Conservation (phyloP, 164 flowering plant genomes). For the Magnolia sinica region DNA sequence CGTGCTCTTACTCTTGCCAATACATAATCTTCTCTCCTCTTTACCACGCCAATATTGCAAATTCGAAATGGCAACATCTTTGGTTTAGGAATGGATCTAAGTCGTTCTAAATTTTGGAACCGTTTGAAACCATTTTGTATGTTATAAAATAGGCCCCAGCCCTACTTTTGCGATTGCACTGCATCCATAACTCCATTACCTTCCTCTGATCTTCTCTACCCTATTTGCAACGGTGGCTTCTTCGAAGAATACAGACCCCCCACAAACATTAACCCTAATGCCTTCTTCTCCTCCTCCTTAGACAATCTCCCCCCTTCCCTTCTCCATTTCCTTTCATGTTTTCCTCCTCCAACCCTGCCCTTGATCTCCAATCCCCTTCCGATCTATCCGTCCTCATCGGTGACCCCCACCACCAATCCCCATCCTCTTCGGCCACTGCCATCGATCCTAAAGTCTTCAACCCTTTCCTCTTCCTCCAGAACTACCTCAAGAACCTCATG, state of each 20-base stretch:
- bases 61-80: too few relatives aligned
- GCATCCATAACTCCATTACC: constrained; percentile 32
- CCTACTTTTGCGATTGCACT: constrained; percentile 55
- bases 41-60: too few relatives aligned
- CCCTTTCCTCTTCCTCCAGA: constrained; percentile 57
- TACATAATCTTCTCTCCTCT: too few relatives aligned
- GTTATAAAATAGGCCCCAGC: too few relatives aligned
- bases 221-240: too few relatives aligned
- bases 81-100: too few relatives aligned
- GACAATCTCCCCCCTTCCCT: constrained; percentile 7
- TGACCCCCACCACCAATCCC: neutral
- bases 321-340: constrained; percentile 19
- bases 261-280: constrained; percentile 26
- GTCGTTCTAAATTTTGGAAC: too few relatives aligned
- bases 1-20: too few relatives aligned
- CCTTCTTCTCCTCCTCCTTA: constrained; percentile 4
- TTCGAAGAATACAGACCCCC: too few relatives aligned
- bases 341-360: constrained; percentile 19
- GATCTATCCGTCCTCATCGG: constrained; percentile 21
- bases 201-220: constrained; percentile 56
- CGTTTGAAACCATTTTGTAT: too few relatives aligned
- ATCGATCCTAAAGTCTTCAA: constrained; percentile 42
- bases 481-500: constrained; percentile 47
- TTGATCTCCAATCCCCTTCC: constrained; percentile 22
- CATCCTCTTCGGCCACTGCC: neutral